These are phyloP conservation scores for Acorus gramineus DNA, from an alignment of 106 monocot species.

Conservation along the genomic window DNA sequence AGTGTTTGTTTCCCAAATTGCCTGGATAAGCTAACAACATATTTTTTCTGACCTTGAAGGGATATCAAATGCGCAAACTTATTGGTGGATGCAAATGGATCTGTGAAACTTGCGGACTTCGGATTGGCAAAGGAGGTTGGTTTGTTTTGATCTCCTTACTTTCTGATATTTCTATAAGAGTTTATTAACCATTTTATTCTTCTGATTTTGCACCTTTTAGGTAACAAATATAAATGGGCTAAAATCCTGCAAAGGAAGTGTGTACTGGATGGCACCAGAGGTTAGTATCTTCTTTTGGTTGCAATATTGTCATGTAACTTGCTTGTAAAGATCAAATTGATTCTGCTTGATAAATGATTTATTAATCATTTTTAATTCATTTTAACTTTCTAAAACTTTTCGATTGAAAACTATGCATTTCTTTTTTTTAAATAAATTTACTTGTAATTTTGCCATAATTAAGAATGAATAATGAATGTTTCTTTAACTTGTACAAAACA, in stretches of 20 bases:
- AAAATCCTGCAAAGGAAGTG: conserved; percentile 95
- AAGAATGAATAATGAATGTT: too few species aligned
- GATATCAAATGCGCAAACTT: conserved; percentile 98
- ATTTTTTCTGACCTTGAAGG: conserved; percentile 21
- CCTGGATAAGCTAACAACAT: neutral
- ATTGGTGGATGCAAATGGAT: conserved; percentile 87
- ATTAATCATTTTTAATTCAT: too few species aligned
- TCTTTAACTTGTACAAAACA: too few species aligned
- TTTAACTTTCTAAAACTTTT: too few species aligned
- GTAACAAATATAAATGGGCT: conserved; percentile 50
- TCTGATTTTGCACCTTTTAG: conserved; percentile 21
- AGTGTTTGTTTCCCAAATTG: too few species aligned
- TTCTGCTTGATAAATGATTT: too few species aligned
- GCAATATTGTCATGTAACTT: too few species aligned
- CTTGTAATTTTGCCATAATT: too few species aligned
- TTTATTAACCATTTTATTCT: neutral
- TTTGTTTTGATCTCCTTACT: neutral
- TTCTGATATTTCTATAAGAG: neutral
- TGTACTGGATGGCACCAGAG: conserved; percentile 99
- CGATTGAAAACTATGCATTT: too few species aligned
- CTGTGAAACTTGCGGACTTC: conserved; percentile 94
- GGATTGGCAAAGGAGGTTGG: conserved; percentile 94
- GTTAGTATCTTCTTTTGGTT: conserved; percentile 19
- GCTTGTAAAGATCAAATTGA: too few species aligned
- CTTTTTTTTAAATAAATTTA: too few species aligned